A percentile compares a stretch with the other conserved stretches of the same genome.
These are phyloP conservation scores for Podospora pseudocomata DNA, from an alignment of 495 filamentous ascomycete species.

Conservation along the genomic window DNA sequence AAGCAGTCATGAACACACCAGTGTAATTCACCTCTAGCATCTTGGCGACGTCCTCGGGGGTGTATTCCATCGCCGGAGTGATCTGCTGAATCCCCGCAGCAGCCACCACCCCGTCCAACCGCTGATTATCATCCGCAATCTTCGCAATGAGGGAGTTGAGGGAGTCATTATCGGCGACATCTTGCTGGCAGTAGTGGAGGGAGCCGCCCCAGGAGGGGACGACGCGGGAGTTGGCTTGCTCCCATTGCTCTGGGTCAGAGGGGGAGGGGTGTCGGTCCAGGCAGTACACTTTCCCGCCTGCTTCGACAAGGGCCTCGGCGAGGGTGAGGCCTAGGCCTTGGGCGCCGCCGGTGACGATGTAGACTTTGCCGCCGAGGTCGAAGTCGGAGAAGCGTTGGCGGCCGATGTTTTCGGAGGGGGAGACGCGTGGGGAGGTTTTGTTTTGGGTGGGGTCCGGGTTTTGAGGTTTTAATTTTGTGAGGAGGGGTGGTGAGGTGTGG, in stretches of 20 bases:
- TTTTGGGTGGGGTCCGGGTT: constrained; percentile 3
- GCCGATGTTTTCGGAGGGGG: constrained; percentile 17
- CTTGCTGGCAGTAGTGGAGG: constrained; percentile 59
- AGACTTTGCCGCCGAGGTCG: constrained; percentile 55
- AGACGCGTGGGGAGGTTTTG: not conserved
- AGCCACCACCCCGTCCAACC: constrained; percentile 71
- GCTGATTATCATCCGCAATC: constrained; percentile 53
- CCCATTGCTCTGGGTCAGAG: constrained; percentile 45
- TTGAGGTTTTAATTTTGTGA: not conserved
- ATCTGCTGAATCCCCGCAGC: constrained; percentile 73
- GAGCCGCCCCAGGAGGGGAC: constrained; percentile 48
- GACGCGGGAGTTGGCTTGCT: constrained; percentile 47
- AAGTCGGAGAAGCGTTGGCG: constrained; percentile 41
- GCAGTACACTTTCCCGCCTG: constrained; percentile 66
- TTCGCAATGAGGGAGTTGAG: constrained; percentile 51
- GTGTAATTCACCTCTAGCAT: constrained; percentile 77
- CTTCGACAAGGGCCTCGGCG: constrained; percentile 66
- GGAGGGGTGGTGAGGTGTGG: constrained; percentile 2
- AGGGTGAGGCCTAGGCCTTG: constrained; percentile 62
- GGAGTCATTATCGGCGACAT: constrained; percentile 57
- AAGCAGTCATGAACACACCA: constrained; percentile 71
- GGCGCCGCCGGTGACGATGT: constrained; percentile 60
- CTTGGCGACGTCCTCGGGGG: constrained; percentile 59
- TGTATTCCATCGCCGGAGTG: constrained; percentile 65
- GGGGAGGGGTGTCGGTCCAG: constrained; percentile 55